Percentiles rank a stretch among this genome's conserved stretches.
Evolutionary conservation across 768 basidiomycete genomes (phyloP).

Genomic region (Rhodotorula graminis): DNA sequence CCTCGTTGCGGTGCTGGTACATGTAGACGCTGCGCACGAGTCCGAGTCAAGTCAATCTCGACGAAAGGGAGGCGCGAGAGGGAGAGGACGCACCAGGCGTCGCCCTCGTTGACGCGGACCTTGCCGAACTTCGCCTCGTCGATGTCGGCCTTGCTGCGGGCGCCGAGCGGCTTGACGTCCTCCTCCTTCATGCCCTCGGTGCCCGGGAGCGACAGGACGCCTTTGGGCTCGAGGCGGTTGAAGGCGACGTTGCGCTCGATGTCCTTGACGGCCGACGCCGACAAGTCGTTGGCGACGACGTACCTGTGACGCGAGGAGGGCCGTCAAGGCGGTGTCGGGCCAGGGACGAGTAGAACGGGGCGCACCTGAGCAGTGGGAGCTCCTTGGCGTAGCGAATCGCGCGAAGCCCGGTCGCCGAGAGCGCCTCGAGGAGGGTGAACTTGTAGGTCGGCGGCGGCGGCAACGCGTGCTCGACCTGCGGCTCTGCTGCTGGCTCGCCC

Average conservation of each 20-base stretch:
- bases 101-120: conserved; percentile 81
- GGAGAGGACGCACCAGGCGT: conserved; percentile 69
- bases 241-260: conserved; percentile 80
- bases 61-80: not conserved
- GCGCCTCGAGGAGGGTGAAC: conserved; percentile 79
- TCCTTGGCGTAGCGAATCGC: conserved; percentile 97
- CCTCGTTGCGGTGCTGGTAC: conserved; percentile 76
- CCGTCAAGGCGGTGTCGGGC: not conserved
- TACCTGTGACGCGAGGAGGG: conserved; percentile 54
- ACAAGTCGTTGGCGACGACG: conserved; percentile 91
- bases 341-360: too few species aligned
- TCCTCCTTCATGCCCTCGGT: conserved; percentile 6
- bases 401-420: conserved; percentile 91
- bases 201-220: conserved; percentile 2
- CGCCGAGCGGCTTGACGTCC: conserved; percentile 10
- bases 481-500: not conserved
- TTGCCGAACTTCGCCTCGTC: conserved; percentile 49
- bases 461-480: not conserved
- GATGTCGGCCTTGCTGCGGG: conserved; percentile 16
- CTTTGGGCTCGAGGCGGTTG: conserved; percentile 58
- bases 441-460: conserved; percentile 48
- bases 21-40: conserved; percentile 69
- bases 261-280: conserved; percentile 70
- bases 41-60: too few species aligned
- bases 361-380: conserved; percentile 78